Conservation (phyloP, 2,329 filamentous ascomycete species). For the Zelopaecilomyces penicillatus region DNA sequence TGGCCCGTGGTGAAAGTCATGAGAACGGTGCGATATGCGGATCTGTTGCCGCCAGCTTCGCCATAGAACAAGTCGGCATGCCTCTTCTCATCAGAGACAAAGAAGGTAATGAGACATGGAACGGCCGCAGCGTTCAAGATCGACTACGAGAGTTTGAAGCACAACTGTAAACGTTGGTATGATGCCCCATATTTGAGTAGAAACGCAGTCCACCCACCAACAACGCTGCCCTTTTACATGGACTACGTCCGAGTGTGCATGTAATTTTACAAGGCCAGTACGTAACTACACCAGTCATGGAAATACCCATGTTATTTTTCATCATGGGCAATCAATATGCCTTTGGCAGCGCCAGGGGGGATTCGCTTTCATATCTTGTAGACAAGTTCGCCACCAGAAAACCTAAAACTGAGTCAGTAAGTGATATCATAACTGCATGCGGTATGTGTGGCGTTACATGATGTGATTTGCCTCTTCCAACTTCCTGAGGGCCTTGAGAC, state of each 20-base stretch:
- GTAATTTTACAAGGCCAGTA: too few species aligned
- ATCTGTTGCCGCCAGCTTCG: constrained; percentile 78
- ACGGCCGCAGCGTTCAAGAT: constrained; percentile 44
- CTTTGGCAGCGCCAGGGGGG: not conserved
- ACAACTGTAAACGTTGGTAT: constrained; percentile 31
- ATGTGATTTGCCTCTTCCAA: constrained; percentile 82
- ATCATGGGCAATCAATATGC: too few species aligned
- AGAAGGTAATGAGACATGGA: constrained; percentile 50
- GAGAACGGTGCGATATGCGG: constrained; percentile 71
- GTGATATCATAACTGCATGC: not conserved
- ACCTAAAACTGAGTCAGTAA: constrained; percentile 34
- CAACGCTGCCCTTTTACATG: too few species aligned
- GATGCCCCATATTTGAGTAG: too few species aligned
- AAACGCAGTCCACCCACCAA: too few species aligned
- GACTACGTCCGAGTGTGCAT: too few species aligned
- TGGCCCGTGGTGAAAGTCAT: constrained; percentile 51
- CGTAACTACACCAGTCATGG: too few species aligned
- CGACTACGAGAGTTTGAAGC: constrained; percentile 44
- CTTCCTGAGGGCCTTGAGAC: constrained; percentile 64
- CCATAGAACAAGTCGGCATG: constrained; percentile 89
- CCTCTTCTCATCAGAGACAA: constrained; percentile 46
- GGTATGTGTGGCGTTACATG: constrained; percentile 59
- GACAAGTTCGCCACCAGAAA: constrained; percentile 54
- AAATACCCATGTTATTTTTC: too few species aligned
- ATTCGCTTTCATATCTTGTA: constrained; percentile 52